A percentile compares a stretch with the other conserved stretches of the same genome.
Conservation (phyloP, 768 basidiomycete species). For the Boletus huronensis region DNA sequence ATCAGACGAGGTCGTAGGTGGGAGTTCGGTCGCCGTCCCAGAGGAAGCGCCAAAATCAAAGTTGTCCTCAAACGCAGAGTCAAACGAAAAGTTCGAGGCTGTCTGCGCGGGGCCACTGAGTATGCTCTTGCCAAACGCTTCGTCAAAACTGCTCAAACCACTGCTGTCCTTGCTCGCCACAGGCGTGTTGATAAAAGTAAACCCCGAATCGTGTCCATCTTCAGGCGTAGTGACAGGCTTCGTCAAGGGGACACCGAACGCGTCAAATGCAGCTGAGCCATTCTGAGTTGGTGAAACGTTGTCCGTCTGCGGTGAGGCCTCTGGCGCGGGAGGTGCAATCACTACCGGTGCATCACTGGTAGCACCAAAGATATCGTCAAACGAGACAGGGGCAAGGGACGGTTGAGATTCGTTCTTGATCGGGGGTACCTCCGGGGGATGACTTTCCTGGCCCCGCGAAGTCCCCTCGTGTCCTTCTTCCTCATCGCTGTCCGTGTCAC, state of each 20-base stretch:
- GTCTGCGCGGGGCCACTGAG: conserved; percentile 34
- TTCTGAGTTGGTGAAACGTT: conserved; percentile 15
- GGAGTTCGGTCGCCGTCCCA: conserved; percentile 31
- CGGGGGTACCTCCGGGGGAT: conserved; percentile 12
- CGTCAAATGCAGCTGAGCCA: conserved; percentile 30
- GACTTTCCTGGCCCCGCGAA: conserved; percentile 19
- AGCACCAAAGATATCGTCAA: conserved; percentile 57
- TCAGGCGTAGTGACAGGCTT: conserved; percentile 18
- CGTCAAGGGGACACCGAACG: conserved; percentile 37
- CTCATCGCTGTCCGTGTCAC: conserved; percentile 48
- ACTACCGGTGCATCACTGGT: conserved; percentile 18
- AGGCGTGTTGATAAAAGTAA: conserved; percentile 18
- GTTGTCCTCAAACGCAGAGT: conserved; percentile 58
- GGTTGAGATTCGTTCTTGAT: conserved; percentile 10
- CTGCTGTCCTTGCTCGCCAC: conserved; percentile 14
- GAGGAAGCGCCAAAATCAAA: conserved; percentile 58
- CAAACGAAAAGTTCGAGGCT: conserved; percentile 53
- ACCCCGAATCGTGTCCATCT: conserved; percentile 17
- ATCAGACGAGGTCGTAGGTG: conserved; percentile 23
- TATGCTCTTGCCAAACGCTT: conserved; percentile 60
- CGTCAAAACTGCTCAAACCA: conserved; percentile 64
- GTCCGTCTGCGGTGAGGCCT: conserved; percentile 16
- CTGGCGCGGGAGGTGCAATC: conserved; percentile 17
- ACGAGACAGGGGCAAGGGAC: conserved; percentile 31
- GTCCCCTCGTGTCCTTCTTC: conserved; percentile 34